These are phyloP conservation scores for Penicillium cinerascens DNA, from an alignment of 495 filamentous ascomycete species.

Conservation along the genomic window DNA sequence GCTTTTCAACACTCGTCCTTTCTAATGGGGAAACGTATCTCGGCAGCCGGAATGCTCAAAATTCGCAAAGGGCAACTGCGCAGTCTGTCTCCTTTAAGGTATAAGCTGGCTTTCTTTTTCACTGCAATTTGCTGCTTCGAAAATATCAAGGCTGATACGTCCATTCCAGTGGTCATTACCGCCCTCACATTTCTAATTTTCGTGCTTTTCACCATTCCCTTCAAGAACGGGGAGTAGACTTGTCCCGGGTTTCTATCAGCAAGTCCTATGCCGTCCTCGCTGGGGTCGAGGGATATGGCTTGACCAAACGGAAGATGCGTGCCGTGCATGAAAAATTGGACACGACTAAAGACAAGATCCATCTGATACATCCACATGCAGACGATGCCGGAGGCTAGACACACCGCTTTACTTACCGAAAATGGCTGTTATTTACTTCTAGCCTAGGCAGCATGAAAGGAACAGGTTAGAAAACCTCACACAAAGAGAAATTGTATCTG, in stretches of 20 bases:
- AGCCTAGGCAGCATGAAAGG: not conserved
- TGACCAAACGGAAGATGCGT: conserved; percentile 57
- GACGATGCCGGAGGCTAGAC: not conserved
- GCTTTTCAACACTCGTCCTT: conserved; percentile 91
- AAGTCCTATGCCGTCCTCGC: conserved; percentile 78
- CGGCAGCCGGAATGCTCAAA: conserved; percentile 80
- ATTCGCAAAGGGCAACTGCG: conserved; percentile 74
- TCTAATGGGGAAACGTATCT: conserved; percentile 74
- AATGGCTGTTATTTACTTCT: not conserved
- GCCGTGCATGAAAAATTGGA: conserved; percentile 36
- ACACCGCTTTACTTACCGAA: not conserved
- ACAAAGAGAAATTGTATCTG: not conserved
- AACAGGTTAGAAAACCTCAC: not conserved
- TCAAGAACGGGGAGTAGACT: conserved; percentile 70
- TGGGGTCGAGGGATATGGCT: conserved; percentile 75
- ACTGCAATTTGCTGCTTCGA: not conserved
- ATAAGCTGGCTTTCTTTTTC: no score
- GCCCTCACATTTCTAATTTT: conserved; percentile 76
- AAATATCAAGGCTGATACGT: conserved; percentile 32
- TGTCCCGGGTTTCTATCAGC: conserved; percentile 70
- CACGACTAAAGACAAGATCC: conserved; percentile 17
- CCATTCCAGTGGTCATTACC: conserved; percentile 74
- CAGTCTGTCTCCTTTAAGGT: conserved; percentile 45
- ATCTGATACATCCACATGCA: not conserved
- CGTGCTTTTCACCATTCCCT: conserved; percentile 71